These are phyloP conservation scores for Daedaleopsis sinensis DNA, from an alignment of 768 basidiomycete species.

Conservation along the genomic window DNA sequence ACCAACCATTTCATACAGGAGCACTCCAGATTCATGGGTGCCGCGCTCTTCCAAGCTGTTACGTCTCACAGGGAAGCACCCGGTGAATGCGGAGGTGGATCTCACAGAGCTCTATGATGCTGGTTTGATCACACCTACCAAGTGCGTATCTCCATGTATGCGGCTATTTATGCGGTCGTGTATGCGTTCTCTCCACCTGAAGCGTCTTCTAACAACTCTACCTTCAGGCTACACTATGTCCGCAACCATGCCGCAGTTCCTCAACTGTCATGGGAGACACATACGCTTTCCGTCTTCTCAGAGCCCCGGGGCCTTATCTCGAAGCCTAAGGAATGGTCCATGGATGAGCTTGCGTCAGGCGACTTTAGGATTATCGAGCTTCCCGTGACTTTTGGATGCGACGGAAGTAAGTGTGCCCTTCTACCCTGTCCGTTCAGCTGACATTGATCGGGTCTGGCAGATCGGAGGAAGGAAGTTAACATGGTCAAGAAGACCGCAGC, in stretches of 20 bases:
- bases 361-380: constrained; percentile 15
- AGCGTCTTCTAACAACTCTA: neutral
- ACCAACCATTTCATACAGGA: constrained; percentile 2
- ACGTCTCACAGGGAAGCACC: constrained; percentile 24
- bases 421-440: neutral
- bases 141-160: constrained; percentile 7
- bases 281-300: constrained; percentile 17
- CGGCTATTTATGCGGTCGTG: neutral
- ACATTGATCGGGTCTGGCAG: neutral
- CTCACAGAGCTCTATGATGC: constrained; percentile 18
- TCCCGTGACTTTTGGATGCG: constrained; percentile 24
- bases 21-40: constrained; percentile 26
- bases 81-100: constrained; percentile 23
- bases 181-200: neutral
- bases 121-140: constrained; percentile 26
- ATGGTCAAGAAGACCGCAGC: constrained; percentile 24
- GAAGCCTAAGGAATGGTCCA: constrained; percentile 20
- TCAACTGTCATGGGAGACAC: constrained; percentile 23
- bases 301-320: constrained; percentile 11
- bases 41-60: constrained; percentile 20
- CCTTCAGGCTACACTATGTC: constrained; percentile 25
- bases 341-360: constrained; percentile 22
- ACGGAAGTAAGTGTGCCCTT: constrained; percentile 19
- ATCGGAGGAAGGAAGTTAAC: constrained; percentile 24
- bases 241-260: constrained; percentile 25